Conservation (phyloP, 306 rosid species). For the Amphicarpaea edgeworthii region DNA sequence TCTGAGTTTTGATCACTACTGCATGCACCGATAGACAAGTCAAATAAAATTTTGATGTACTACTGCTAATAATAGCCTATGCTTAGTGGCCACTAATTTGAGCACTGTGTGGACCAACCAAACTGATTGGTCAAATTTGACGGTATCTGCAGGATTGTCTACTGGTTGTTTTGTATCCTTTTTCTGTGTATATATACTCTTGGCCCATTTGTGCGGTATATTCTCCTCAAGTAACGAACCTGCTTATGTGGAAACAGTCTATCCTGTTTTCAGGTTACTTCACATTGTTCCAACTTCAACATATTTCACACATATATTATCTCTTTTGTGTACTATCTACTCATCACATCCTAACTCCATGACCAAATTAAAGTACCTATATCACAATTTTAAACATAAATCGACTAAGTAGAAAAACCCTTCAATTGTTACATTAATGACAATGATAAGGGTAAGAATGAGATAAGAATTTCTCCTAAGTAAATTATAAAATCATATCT, state of each 20-base stretch:
- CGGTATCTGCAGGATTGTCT: conserved; percentile 72
- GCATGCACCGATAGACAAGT: conserved; percentile 18
- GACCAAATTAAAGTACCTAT: too few relatives aligned
- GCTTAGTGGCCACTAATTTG: conserved; percentile 48
- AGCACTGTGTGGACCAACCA: conserved; percentile 33
- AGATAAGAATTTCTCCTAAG: not conserved
- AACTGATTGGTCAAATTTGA: conserved; percentile 3
- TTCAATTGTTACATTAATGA: too few relatives aligned
- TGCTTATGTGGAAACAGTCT: conserved; percentile 73
- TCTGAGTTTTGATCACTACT: conserved; percentile 8
- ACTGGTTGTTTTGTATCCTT: conserved; percentile 91
- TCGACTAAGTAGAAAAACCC: too few relatives aligned
- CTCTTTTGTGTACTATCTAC: not conserved
- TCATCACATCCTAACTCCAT: too few relatives aligned
- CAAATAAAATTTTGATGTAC: conserved; percentile 29
- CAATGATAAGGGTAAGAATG: not conserved
- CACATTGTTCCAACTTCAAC: not conserved
- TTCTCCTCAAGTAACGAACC: conserved; percentile 59
- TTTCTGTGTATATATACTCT: conserved; percentile 76
- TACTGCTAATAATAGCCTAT: not conserved
- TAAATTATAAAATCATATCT: not conserved
- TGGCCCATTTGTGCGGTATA: conserved; percentile 84
- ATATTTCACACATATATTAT: not conserved
- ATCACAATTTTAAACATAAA: too few relatives aligned
- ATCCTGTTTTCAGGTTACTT: conserved; percentile 92